A percentile compares a stretch with the other conserved stretches of the same genome.
Conservation (phyloP, 148 eudicot species). For the Cornus suecica region DNA sequence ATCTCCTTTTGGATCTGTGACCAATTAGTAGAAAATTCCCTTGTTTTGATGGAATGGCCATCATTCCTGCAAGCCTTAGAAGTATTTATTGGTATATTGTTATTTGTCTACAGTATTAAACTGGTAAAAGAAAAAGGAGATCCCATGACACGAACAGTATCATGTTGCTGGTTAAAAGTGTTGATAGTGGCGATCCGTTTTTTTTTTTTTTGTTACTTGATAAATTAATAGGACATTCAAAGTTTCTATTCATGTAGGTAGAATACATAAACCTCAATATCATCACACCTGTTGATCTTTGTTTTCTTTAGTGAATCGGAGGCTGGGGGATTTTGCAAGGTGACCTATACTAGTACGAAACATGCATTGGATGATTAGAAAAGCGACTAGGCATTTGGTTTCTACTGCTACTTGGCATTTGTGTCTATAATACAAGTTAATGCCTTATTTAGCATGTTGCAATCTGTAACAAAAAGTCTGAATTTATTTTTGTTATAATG, state of each 20-base stretch:
- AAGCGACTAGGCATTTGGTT: neutral
- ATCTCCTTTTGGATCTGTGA: neutral
- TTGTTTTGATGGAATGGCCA: neutral
- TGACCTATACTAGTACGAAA: neutral
- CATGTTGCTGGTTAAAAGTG: neutral
- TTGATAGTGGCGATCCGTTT: neutral
- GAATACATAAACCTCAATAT: neutral
- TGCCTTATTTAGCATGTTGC: too few relatives aligned
- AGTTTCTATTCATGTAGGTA: neutral
- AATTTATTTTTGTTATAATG: neutral
- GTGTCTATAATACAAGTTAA: neutral
- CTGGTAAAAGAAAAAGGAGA: neutral
- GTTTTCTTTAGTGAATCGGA: neutral
- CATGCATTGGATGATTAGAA: neutral
- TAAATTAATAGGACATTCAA: neutral
- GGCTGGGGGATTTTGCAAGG: neutral
- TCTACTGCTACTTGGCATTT: too few relatives aligned
- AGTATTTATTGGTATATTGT: neutral
- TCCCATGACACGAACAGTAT: neutral
- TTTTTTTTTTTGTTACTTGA: neutral
- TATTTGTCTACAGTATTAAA: neutral
- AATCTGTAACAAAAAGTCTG: too few relatives aligned
- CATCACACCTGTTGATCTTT: too few relatives aligned
- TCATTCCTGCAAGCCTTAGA: neutral
- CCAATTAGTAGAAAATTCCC: neutral